Conservation (phyloP, 352 stramenopile genomes). For the Phytophthora ohioensis region DNA sequence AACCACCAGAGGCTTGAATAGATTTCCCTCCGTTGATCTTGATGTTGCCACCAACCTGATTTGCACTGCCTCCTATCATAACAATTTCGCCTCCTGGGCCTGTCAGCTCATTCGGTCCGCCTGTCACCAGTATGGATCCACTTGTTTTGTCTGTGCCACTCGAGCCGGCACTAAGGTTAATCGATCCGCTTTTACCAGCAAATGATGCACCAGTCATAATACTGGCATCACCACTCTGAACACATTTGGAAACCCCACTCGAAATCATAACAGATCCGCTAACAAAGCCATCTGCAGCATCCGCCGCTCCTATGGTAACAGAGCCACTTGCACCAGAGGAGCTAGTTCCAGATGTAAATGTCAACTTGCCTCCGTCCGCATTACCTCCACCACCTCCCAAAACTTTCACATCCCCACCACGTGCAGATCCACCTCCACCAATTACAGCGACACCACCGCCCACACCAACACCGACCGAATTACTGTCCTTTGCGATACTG, state of each 20-base stretch:
- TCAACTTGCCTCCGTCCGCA: too few relatives aligned
- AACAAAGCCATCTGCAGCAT: constrained; percentile 13
- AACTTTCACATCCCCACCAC: too few relatives aligned
- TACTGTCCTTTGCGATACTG: too few relatives aligned
- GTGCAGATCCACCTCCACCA: too few relatives aligned
- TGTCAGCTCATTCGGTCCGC: constrained; percentile 35
- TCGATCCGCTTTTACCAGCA: constrained; percentile 36
- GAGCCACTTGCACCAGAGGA: constrained; percentile 21
- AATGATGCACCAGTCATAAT: constrained; percentile 28
- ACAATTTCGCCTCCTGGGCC: constrained; percentile 30
- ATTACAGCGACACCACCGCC: too few relatives aligned
- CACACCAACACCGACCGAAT: too few relatives aligned
- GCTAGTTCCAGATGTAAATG: constrained; percentile 18
- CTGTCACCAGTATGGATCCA: constrained; percentile 19
- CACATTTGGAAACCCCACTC: constrained; percentile 35
- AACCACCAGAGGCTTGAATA: constrained; percentile 29
- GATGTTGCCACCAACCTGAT: constrained; percentile 12
- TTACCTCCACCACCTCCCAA: background rate
- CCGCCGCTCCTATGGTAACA: constrained; percentile 12
- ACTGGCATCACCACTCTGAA: constrained; percentile 28
- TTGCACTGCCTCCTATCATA: constrained; percentile 27
- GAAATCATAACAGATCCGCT: constrained; percentile 40
- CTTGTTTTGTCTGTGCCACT: constrained; percentile 20
- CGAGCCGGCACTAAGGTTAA: constrained; percentile 22
- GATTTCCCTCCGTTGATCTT: constrained; percentile 26